Evolutionary conservation across 2,329 filamentous ascomycete species (phyloP).

Genomic region (Ceratocystis harringtonii): DNA sequence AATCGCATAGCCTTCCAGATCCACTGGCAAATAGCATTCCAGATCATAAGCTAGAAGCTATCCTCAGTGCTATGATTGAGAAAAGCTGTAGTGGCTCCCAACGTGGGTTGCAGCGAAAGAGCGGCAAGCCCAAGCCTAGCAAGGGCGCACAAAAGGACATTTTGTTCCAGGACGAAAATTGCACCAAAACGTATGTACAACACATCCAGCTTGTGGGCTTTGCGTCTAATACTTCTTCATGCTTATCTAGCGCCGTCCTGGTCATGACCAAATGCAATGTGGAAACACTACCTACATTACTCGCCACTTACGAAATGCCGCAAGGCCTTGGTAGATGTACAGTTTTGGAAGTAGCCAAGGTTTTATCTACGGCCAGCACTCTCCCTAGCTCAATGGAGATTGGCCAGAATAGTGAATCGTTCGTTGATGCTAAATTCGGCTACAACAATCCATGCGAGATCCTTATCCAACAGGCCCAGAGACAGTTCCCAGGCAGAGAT

Average conservation of each 20-base stretch:
- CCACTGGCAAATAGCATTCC: background rate
- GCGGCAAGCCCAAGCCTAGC: background rate
- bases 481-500: constrained; percentile 19
- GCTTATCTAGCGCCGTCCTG: background rate
- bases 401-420: constrained; percentile 21
- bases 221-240: background rate
- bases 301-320: constrained; percentile 22
- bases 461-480: constrained; percentile 22
- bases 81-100: background rate
- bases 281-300: constrained; percentile 19
- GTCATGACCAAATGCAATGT: background rate
- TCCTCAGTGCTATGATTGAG: background rate
- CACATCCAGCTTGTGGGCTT: no score
- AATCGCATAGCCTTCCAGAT: background rate
- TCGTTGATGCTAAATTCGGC: constrained; percentile 23
- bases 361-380: constrained; percentile 21
- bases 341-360: constrained; percentile 23
- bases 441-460: constrained; percentile 24
- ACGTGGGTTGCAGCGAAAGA: background rate
- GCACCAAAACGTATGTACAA: background rate
- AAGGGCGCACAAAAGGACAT: background rate
- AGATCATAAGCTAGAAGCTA: background rate
- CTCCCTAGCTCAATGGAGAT: constrained; percentile 23
- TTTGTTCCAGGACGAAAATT: background rate
- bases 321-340: constrained; percentile 19